Base-by-base conservation (phyloP, 768 basidiomycete genomes). In the Pleurotus ostreatus region DNA sequence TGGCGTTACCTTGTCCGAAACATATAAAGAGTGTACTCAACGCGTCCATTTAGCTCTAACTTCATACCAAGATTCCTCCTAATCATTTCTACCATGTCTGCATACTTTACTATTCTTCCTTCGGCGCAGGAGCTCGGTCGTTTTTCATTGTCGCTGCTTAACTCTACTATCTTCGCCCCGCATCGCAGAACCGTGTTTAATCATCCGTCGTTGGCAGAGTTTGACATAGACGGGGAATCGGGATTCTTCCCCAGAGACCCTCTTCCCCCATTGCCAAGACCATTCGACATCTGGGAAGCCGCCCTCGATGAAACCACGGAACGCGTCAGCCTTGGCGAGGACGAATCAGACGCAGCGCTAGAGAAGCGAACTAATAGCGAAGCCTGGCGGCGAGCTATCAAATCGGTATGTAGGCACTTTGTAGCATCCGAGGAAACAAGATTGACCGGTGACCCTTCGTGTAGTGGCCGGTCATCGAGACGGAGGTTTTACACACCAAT, bases 161-260 rank as follows among this genome's bases (percentile, higher is more conserved):
- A 74, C 53, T 79, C 81, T 5, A 70, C 76, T 39, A 66, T 76
- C 55, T 66, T 55, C 7, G 30, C 37, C 68, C 60, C 63, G 45
- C 65, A 68, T 53, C 70, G 69, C 48, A 68, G 70, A 57, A 47
- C 66, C 5, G 60, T 63, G 46, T 62, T 68, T 12, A 67, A 65
- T 23, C 72, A 71, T 23, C 74, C 69, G 43, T 65, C 71, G 9
- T 75, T 74, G 16, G 61, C 66, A 2, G 76, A 83, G 56, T 86
- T 83, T 56, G 85, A 86, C 61, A 68, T 87, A 58, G 73, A 84
- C 61, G 65, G 79, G 7, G 69, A 79, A 12, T 87, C 90, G 0
- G 96, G 96, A 0, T 98, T 98, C 74, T 82, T 98, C 62, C 96
- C 95, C 0, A 69, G 79, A 2, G 69, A 73, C 38, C 85, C 84